Conservation (phyloP, 805 yeast species). For the Candida qinlingensis region DNA sequence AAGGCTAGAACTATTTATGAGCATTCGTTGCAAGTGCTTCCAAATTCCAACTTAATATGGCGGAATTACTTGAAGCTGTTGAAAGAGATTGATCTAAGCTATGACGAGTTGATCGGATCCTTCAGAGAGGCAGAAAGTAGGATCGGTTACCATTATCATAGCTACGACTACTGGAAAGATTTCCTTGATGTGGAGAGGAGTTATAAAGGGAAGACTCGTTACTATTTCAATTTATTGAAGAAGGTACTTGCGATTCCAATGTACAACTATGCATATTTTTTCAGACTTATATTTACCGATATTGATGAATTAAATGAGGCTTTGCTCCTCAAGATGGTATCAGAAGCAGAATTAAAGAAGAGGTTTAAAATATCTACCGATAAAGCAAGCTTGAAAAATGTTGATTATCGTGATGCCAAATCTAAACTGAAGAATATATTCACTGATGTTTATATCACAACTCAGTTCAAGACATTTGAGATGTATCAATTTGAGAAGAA, state of each 20-base stretch:
- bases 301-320: slow-evolving; percentile 14
- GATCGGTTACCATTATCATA: slow-evolving; percentile 49
- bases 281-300: slow-evolving; percentile 33
- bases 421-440: slow-evolving; percentile 40
- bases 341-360: slow-evolving; percentile 17
- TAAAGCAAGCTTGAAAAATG: neutral
- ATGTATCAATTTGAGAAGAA: slow-evolving; percentile 44
- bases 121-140: slow-evolving; percentile 43
- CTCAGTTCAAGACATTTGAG: slow-evolving; percentile 48
- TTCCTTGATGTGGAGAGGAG: slow-evolving; percentile 42
- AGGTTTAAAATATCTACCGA: slow-evolving; percentile 15
- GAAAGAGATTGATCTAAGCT: slow-evolving; percentile 23
- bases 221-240: slow-evolving; percentile 34
- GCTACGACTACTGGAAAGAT: slow-evolving; percentile 45
- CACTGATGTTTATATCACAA: slow-evolving; percentile 49
- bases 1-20: slow-evolving; percentile 33
- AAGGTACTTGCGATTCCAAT: slow-evolving; percentile 50
- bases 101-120: slow-evolving; percentile 27
- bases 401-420: slow-evolving; percentile 26
- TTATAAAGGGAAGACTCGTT: slow-evolving; percentile 25
- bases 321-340: slow-evolving; percentile 12
- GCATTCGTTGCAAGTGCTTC: slow-evolving; percentile 34
- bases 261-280: slow-evolving; percentile 47
- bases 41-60: slow-evolving; percentile 49
- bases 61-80: slow-evolving; percentile 38